Conservation (phyloP, 805 yeast genomes). For the Pichia kluyveri region DNA sequence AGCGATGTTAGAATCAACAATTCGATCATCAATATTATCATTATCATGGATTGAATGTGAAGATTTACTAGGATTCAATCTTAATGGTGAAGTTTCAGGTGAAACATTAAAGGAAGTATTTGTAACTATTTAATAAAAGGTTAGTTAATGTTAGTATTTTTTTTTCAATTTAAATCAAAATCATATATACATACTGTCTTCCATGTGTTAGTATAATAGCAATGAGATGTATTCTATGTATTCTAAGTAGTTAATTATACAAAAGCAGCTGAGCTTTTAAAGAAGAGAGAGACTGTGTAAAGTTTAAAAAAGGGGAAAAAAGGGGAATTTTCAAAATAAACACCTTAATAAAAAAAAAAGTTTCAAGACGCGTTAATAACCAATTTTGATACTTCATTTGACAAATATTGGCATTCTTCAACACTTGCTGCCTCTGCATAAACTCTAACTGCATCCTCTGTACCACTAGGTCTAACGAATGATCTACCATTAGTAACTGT, state of each 20-base stretch:
- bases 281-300: too few relatives aligned
- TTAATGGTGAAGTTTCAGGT: constrained; percentile 22
- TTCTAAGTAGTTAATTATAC: too few relatives aligned
- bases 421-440: constrained; percentile 76
- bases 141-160: too few relatives aligned
- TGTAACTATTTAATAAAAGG: too few relatives aligned
- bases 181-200: neutral
- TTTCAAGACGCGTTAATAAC: neutral
- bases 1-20: constrained; percentile 1
- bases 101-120: constrained; percentile 4
- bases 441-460: constrained; percentile 94
- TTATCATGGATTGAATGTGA: too few relatives aligned
- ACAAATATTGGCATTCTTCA: constrained; percentile 39
- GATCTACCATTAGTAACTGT: constrained; percentile 54
- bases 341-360: too few relatives aligned
- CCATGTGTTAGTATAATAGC: too few relatives aligned
- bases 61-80: neutral
- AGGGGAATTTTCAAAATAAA: too few relatives aligned
- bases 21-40: neutral
- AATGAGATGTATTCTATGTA: too few relatives aligned
- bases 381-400: constrained; percentile 24
- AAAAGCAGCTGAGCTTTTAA: too few relatives aligned
- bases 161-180: too few relatives aligned
- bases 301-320: too few relatives aligned
- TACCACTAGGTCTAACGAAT: constrained; percentile 94